These are phyloP conservation scores for Barnettozyma pratensis DNA, from an alignment of 805 yeast species.

Conservation along the genomic window DNA sequence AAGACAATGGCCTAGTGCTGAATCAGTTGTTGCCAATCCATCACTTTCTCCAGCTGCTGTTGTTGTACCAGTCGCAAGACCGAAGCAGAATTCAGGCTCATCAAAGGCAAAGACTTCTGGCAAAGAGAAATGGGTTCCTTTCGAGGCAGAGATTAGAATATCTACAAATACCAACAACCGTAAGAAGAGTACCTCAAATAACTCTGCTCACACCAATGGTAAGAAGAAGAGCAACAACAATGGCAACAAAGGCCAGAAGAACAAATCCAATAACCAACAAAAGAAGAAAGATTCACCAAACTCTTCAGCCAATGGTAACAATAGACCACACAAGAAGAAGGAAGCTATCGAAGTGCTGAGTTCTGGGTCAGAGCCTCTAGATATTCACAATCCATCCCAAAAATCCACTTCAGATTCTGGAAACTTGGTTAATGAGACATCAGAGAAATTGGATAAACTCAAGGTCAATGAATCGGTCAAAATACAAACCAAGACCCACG, in stretches of 20 bases:
- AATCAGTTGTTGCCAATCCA: constrained; percentile 9
- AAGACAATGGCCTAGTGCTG: constrained; percentile 22
- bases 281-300: constrained; percentile 2
- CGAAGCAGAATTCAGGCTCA: constrained; percentile 2
- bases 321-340: not conserved
- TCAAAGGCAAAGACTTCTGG: constrained; percentile 21
- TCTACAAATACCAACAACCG: constrained; percentile 8
- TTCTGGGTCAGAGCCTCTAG: not conserved
- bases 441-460: not conserved
- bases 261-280: not conserved
- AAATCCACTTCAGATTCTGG: not conserved
- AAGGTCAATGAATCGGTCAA: not conserved
- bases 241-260: constrained; percentile 3
- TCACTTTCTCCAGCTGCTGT: not conserved
- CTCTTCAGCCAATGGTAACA: not conserved
- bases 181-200: constrained; percentile 4
- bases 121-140: constrained; percentile 68
- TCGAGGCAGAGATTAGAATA: constrained; percentile 47
- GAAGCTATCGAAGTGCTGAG: not conserved
- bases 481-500: not conserved
- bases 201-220: constrained; percentile 1
- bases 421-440: not conserved
- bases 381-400: not conserved
- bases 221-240: constrained; percentile 12
- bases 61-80: not conserved